Base-by-base conservation (phyloP, 140 eudicot genomes). In the Ambrosia hybrid region DNA sequence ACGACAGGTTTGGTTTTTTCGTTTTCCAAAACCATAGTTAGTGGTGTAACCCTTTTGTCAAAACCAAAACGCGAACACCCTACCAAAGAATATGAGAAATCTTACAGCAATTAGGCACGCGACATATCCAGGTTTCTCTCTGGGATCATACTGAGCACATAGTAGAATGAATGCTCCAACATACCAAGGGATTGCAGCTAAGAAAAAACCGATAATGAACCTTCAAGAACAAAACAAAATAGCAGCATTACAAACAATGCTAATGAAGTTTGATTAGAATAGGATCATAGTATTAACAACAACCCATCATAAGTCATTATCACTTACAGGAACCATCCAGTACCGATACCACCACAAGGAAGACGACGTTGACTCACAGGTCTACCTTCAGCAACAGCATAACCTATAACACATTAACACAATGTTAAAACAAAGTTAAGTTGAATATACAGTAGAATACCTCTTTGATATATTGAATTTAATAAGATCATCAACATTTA, bases 111-210 rank as follows among this genome's bases (percentile, higher is more conserved):
- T 84, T 9, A 89, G 34, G 85, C 92, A 89, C 11, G 91, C 89
- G 21, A 92, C 83, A 52, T 92, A 92, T 75, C 98, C 98, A 14
- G 98, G 85, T 80, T 89, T 92, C 88, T 92, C 98, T 57, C 98
- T 80, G 39, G 78, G 81, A 61, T 92, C 98, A 59, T 75, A 67
- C 73, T 76, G 81, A 78, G 85, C 85, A 75, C 96, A 92, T 51
- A 89, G 64, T 41, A 92, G 78, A 65, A 92, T 49, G 65, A 92
- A 75, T 51, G 90, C 95, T 17, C 79, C 98, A 69, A 92, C 16
- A 63, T 92, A 92, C 98, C 98, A 92, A 4, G 98, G 98, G 59
- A 92, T 80, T 59, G 80, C 95, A 80, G 84, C 95, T 15, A 87
- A 63, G 82, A 92, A 85, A 87, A 92, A 92, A 16, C 98, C 98